Evolutionary conservation across 139 green algal species (phyloP).

Genomic region (Gonium pectorale): DNA sequence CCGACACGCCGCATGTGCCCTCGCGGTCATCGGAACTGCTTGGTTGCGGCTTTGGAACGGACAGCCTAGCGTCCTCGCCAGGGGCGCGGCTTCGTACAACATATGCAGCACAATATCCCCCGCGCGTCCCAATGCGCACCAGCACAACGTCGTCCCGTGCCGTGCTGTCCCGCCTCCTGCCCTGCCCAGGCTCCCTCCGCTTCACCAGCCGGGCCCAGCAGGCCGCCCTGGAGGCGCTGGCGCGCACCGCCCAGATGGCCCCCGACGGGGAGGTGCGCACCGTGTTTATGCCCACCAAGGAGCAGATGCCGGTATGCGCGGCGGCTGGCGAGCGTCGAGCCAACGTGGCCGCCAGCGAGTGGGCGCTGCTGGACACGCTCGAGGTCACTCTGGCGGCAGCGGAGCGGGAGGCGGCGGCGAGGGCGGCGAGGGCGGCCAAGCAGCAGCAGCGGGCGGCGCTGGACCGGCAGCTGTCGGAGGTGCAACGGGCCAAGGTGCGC

Average conservation of each 20-base stretch:
- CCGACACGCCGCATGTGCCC: too few species aligned
- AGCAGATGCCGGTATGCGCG: slow-evolving; percentile 41
- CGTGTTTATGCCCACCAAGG: slow-evolving; percentile 26
- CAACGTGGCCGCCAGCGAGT: slow-evolving; percentile 34
- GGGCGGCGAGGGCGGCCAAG: background rate
- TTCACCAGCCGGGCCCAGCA: background rate
- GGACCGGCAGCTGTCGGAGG: background rate
- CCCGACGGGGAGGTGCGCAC: slow-evolving; percentile 2
- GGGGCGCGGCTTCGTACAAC: too few species aligned
- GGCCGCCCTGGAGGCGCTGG: background rate
- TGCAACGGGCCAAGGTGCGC: background rate
- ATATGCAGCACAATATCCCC: too few species aligned
- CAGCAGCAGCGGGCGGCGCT: background rate
- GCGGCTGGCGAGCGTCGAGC: slow-evolving; percentile 17
- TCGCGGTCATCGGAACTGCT: too few species aligned
- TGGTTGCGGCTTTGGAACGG: background rate
- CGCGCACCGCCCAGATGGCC: slow-evolving; percentile 4
- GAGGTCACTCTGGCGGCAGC: background rate
- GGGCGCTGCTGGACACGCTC: slow-evolving; percentile 41
- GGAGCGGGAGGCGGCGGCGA: background rate
- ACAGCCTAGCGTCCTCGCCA: too few species aligned
- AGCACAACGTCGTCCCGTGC: background rate
- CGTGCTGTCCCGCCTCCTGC: background rate
- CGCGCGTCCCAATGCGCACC: too few species aligned
- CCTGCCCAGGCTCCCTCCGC: background rate